Percentiles rank a stretch among this genome's conserved stretches.
phyloP scores from a whole-genome alignment of 2,329 filamentous ascomycete species.

The Pseudopyricularia javanii region DNA sequence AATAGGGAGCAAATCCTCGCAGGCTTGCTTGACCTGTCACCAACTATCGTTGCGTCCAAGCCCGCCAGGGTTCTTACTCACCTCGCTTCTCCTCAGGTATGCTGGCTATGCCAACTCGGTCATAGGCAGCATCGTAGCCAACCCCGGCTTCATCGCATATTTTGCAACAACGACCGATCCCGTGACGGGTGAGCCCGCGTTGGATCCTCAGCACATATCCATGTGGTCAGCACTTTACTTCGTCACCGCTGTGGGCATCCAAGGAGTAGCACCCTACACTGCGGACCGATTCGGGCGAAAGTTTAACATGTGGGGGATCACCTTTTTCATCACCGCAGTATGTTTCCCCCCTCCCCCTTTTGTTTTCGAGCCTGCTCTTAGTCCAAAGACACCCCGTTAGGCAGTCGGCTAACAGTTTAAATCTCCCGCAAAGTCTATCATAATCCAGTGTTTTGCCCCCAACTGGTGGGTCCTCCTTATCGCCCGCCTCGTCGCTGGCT shows the following conservation, averaged over 20 bases:
- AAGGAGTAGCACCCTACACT: slow-evolving; percentile 1
- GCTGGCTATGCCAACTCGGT: slow-evolving; percentile 1
- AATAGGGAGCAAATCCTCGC: too few relatives aligned
- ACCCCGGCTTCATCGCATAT: slow-evolving; percentile 1
- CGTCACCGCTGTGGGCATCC: slow-evolving; percentile 1
- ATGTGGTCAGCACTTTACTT: slow-evolving; percentile 2
- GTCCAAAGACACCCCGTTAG: neutral
- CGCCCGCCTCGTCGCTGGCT: slow-evolving; percentile 2
- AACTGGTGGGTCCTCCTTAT: slow-evolving; percentile 4
- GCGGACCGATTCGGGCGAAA: slow-evolving; percentile 3
- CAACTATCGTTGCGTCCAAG: too few relatives aligned
- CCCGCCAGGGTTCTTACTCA: too few relatives aligned
- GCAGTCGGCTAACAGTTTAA: too few relatives aligned
- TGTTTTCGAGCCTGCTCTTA: neutral
- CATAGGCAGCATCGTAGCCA: slow-evolving; percentile 2
- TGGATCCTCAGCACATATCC: slow-evolving; percentile 1
- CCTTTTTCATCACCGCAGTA: slow-evolving; percentile 1
- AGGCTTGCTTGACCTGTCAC: too few relatives aligned
- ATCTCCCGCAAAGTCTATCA: too few relatives aligned
- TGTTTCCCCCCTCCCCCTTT: neutral
- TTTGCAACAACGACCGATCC: slow-evolving; percentile 1
- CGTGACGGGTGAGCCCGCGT: neutral
- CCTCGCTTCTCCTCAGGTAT: neutral
- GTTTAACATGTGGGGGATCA: slow-evolving; percentile 3
- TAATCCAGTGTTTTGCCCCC: neutral